These are phyloP conservation scores for Elongisporangium undulatum DNA, from an alignment of 352 stramenopile species.

Conservation along the genomic window DNA sequence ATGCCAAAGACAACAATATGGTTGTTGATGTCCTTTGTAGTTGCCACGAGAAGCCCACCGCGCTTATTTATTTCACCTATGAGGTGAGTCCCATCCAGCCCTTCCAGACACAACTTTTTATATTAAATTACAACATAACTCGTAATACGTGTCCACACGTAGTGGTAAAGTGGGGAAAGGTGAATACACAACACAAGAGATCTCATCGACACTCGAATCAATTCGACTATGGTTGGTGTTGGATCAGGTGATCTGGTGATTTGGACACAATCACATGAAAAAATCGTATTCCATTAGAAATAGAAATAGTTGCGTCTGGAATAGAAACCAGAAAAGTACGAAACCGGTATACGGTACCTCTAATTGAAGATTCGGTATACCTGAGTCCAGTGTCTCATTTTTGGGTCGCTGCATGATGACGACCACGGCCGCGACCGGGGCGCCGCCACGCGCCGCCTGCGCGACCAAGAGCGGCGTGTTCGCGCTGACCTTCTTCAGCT, in stretches of 20 bases:
- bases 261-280: too few relatives aligned
- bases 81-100: constrained; percentile 15
- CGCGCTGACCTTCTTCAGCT: constrained; percentile 75
- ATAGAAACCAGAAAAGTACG: too few relatives aligned
- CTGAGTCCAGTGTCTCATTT: neutral
- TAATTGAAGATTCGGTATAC: neutral
- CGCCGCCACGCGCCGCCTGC: neutral
- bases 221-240: too few relatives aligned
- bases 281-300: too few relatives aligned
- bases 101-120: too few relatives aligned
- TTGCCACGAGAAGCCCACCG: constrained; percentile 12
- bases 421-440: neutral
- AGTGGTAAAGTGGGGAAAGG: too few relatives aligned
- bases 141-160: too few relatives aligned
- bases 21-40: constrained; percentile 18
- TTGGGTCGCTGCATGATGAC: neutral
- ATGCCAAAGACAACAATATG: constrained; percentile 9
- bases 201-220: too few relatives aligned
- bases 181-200: too few relatives aligned
- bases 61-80: constrained; percentile 22
- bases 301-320: too few relatives aligned
- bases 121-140: too few relatives aligned
- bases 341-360: neutral
- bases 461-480: constrained; percentile 63
- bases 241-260: too few relatives aligned